A percentile compares a stretch with the other conserved stretches of the same genome.
Conservation (phyloP, 164 flowering plant genomes). For the Liriodendron chinense region DNA sequence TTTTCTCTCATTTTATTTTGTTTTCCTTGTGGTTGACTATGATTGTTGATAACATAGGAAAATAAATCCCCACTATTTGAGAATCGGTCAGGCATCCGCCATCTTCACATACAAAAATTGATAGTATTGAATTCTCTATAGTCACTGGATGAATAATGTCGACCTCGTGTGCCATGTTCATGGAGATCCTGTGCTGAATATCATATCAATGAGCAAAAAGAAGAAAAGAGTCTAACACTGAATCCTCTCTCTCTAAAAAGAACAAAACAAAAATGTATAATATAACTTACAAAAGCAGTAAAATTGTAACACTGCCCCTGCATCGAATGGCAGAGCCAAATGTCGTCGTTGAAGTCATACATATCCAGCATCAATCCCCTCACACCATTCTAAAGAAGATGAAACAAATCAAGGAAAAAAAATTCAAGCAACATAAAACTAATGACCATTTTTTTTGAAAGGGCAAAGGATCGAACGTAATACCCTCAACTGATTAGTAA, state of each 20-base stretch:
- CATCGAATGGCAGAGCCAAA: conserved; percentile 97
- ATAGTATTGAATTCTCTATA: too few species aligned
- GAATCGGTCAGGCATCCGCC: too few species aligned
- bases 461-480: not conserved
- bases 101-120: too few species aligned
- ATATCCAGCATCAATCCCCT: conserved; percentile 98
- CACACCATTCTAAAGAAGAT: conserved; percentile 73
- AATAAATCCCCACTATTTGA: too few species aligned
- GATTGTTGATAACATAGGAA: too few species aligned
- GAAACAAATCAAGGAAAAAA: conserved; percentile 12
- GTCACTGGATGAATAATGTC: too few species aligned
- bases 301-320: conserved; percentile 85
- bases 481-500: conserved; percentile 83
- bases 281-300: conserved; percentile 89
- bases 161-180: too few species aligned
- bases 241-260: not conserved
- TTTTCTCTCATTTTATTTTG: too few species aligned
- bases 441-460: not conserved
- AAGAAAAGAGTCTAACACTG: not conserved
- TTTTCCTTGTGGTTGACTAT: too few species aligned
- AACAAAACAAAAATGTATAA: conserved; percentile 38
- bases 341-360: conserved; percentile 83
- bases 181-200: not conserved
- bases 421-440: not conserved
- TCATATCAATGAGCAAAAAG: not conserved